Evolutionary conservation across 352 stramenopile genomes (phyloP), one percentile per base, ranked within the genome.

Genomic region (Pythium dissimile): DNA sequence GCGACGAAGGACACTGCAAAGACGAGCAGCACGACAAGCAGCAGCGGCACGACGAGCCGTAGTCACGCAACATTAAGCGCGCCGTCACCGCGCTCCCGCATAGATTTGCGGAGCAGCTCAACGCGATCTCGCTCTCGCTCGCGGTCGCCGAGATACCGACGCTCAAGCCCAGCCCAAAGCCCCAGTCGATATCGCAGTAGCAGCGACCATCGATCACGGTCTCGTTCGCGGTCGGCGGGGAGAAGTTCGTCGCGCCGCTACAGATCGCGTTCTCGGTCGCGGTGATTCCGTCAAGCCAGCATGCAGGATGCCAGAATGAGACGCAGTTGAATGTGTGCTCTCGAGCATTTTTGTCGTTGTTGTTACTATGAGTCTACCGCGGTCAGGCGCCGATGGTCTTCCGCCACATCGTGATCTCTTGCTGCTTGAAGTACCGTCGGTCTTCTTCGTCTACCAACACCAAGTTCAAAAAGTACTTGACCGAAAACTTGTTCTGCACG

Each of bases 391-490:
- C 76, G 32, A 83, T 58, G 10, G 28, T 59, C 45, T 88, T 88
- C 23, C 95, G 86, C 94, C 95, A 99, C 21, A 99, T 69, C 46
- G 86, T 97, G 64, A 99, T 98, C 75, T 99, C 97, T 72, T 99
- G 96, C 70, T 99, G 96, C 69, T 99, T 99, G 64, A 99, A 99
- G 71, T 99, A 99, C 28, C 96, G 86, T n/a, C 97, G 86, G 75
- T 99, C 97, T 69, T 99, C 96, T 74, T 99, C 94, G 75, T 99
- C 97, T 6, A 99, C 95, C 50, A 99, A 74, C 37, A 99, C 97
- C 34, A 99, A 81, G 76, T 99, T 99, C 20, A 99, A 71, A 79
- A 98, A 99, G 67, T 99, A 99, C 66, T 93, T 90, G 38, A 98
- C 88, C 7, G 82, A 94, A 66, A 98, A 98, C 34, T 89, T 84